Conservation (phyloP, 1,284 basidiomycete genomes). For the Peniophora sp. region DNA sequence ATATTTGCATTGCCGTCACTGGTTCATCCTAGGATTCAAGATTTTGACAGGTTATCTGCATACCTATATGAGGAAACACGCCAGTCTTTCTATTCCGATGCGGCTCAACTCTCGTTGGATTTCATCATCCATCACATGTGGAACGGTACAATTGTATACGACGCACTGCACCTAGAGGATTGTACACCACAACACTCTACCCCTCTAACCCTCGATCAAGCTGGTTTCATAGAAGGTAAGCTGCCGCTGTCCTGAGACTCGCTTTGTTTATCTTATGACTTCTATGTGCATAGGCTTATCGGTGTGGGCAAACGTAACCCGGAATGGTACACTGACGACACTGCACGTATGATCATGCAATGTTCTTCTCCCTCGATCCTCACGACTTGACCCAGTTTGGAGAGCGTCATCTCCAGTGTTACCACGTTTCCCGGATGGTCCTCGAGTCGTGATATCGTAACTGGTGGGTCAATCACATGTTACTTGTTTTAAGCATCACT, state of each 20-base stretch:
- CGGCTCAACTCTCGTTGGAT: neutral
- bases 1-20: neutral
- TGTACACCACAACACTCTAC: neutral
- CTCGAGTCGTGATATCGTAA: neutral
- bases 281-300: neutral
- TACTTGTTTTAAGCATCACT: too few species aligned
- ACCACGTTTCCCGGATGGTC: neutral
- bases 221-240: too few species aligned
- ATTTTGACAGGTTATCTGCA: neutral
- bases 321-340: neutral
- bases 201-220: neutral
- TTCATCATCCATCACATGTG: neutral
- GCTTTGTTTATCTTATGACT: neutral
- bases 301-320: neutral
- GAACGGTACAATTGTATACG: neutral
- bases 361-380: neutral
- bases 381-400: neutral
- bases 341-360: neutral
- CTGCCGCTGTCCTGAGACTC: too few species aligned
- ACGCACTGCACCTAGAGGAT: neutral
- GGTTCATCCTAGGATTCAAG: neutral
- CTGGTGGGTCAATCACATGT: neutral
- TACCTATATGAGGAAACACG: neutral
- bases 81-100: neutral
- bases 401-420: neutral